Evolutionary conservation across 768 basidiomycete species (phyloP), one percentile per base, ranked within the genome.

Genomic region (Gymnopilus dilepis): DNA sequence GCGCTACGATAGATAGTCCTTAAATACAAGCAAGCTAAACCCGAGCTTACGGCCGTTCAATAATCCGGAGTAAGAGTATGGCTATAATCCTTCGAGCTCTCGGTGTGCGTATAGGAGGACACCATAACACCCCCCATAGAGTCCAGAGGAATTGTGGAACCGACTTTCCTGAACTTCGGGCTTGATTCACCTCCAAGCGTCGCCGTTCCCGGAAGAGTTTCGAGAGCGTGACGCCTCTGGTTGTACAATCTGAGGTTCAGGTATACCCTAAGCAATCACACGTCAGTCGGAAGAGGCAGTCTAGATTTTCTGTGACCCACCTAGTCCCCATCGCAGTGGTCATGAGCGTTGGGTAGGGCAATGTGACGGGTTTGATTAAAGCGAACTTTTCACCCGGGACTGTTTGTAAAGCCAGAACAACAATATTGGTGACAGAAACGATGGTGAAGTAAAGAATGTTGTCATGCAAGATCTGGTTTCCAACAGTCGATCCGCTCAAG

Each of bases 401-500:
- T 24, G 28, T 52, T 34, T 34, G 34, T 5, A 52, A 19, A 24
- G 33, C 50, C 0, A 52, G 21, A 9, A 33, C 50, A n/a, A 33
- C 50, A 3, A 52, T 52, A 17, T 52, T 52, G 22, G 50, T 52
- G 13, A 21, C 26, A 30, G 50, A 15, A 4, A 52, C 50, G 17
- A 52, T 52, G 12, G 33, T 30, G 13, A 52, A 52, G n/a, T 52
- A 52, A n/a, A 52, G 50, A 9, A 52, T 33, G 19, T 52, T 52
- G 13, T 52, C 50, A 6, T 15, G n/a, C 9, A 30, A n/a, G 33
- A 52, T 52, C 28, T 52, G 50, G n/a, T 21, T 52, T 8, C 50
- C 50, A 33, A 52, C 33, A 3, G 50, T 19, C 9, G n/a, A 52
- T 11, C 13, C 28, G 12, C 33, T 52, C n/a, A 52, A 30, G 8